Conservation (phyloP, 371 early-diverging fungal species). For the Syncephalastrum sp. region DNA sequence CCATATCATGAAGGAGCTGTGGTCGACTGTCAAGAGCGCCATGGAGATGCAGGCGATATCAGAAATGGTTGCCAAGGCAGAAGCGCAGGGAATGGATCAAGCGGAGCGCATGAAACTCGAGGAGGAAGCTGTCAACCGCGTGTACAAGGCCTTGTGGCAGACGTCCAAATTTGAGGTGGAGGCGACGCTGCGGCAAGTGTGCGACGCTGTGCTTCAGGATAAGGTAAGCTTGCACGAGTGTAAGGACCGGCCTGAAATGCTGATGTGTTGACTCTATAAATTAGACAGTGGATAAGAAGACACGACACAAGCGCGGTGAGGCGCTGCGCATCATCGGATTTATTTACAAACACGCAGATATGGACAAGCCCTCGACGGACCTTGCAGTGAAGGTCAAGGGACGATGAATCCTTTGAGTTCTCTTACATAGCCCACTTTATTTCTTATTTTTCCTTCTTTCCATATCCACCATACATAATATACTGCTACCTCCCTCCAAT, state of each 20-base stretch:
- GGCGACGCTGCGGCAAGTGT: constrained; percentile 79
- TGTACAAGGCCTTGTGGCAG: constrained; percentile 89
- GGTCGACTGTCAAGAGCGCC: constrained; percentile 87
- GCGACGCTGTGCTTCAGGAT: constrained; percentile 75
- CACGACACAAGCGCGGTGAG: constrained; percentile 40
- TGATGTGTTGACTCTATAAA: not conserved
- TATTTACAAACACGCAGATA: constrained; percentile 46
- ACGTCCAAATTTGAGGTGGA: constrained; percentile 94
- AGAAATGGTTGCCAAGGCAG: constrained; percentile 82
- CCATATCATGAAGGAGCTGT: constrained; percentile 84
- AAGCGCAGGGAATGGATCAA: constrained; percentile 70
- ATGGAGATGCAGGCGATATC: constrained; percentile 88
- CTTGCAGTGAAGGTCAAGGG: constrained; percentile 26
- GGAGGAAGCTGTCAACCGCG: constrained; percentile 69
- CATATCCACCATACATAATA: too few relatives aligned
- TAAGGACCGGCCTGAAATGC: not conserved
- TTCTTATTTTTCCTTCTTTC: too few relatives aligned
- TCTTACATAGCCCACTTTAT: not conserved
- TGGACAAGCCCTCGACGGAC: constrained; percentile 34
- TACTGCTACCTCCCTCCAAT: too few relatives aligned
- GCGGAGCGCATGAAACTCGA: constrained; percentile 67
- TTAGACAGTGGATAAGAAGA: constrained; percentile 35
- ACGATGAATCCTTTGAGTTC: constrained; percentile 1
- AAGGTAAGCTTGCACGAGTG: constrained; percentile 12
- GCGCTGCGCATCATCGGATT: constrained; percentile 47